Base-by-base conservation (phyloP, 1,139 yeast species). In the Starmera stellimalicola region DNA sequence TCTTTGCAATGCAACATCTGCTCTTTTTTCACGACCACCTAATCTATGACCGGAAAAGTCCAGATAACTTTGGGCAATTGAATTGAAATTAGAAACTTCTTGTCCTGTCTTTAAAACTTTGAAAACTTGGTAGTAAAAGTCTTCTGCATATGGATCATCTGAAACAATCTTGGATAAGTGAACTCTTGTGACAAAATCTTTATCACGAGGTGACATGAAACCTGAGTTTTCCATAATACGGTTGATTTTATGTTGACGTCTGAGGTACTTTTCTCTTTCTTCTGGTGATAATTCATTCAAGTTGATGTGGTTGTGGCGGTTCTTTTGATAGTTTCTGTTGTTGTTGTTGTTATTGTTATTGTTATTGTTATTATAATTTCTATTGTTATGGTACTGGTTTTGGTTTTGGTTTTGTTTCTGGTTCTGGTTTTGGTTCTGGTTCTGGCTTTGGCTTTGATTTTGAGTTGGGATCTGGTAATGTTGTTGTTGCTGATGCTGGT, bases 71-170 rank as follows among this genome's bases (percentile, higher is more conserved):
- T 84, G 87, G 12, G 96, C 96, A 64, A 88, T 81, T 18, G 85
- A 76, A 60, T 60, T 73, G 58, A 61, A 69, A 60, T 62, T 70
- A 52, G 57, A 56, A 26, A 41, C 45, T 25, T 46, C 45, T 39
- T 62, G 66, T 61, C 62, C 65, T 44, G 76, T 65, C 53, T 79
- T 93, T 51, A 91, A 73, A 31, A 91, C 87, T 53, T 88, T 83
- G 61, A 76, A 84, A 27, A 93, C 96, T 58, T 91, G 97, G 51
- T 83, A 87, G 55, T 91, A 91, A 52, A 91, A 93, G 62, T 93
- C 98, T 57, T 91, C 98, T 51, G 85, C 87, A 57, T 83, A 85
- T 9, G 98, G 98, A 57, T 93, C 98, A 38, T 88, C 97, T 15
- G 96, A 83, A 30, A 91, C 96, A 59, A 91, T 82, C 55, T 88